A percentile compares a stretch with the other conserved stretches of the same genome.
Evolutionary conservation across 306 rosid species (phyloP).

Genomic region (Vigna radiata): DNA sequence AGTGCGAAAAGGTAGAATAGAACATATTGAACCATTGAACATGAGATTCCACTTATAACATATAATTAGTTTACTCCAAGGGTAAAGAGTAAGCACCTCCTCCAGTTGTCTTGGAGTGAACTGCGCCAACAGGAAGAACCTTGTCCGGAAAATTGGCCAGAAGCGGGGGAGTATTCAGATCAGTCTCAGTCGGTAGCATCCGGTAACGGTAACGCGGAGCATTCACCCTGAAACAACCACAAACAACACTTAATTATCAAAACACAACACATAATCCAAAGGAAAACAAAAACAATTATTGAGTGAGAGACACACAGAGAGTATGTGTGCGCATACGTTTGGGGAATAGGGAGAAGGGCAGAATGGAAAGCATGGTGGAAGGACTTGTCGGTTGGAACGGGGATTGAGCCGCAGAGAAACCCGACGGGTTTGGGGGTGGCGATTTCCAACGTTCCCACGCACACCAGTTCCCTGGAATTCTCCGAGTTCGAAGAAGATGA

Average conservation of each 20-base stretch:
- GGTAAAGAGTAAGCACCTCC: conserved; percentile 58
- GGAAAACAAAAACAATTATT: background rate
- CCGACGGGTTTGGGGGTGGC: conserved; percentile 84
- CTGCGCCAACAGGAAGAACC: conserved; percentile 69
- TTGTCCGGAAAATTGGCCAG: conserved; percentile 62
- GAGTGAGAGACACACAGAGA: background rate
- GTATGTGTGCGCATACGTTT: conserved; percentile 52
- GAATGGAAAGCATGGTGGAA: conserved; percentile 79
- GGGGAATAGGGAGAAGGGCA: conserved; percentile 73
- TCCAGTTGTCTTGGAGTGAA: conserved; percentile 62
- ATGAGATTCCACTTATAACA: background rate
- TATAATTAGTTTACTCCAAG: background rate
- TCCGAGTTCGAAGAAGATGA: conserved; percentile 52
- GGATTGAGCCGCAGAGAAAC: conserved; percentile 93
- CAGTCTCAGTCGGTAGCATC: conserved; percentile 93
- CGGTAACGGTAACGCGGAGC: conserved; percentile 94
- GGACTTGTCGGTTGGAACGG: conserved; percentile 90
- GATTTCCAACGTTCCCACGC: conserved; percentile 84
- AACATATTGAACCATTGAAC: background rate
- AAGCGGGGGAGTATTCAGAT: conserved; percentile 82
- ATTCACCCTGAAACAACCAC: conserved; percentile 58
- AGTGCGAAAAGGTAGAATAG: background rate
- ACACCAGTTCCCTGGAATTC: conserved; percentile 72
- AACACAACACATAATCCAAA: background rate
- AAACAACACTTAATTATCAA: background rate